Percentiles rank a stretch among this genome's conserved stretches.
Conservation (phyloP, 2,329 filamentous ascomycete species). For the Penicillium sp. region DNA sequence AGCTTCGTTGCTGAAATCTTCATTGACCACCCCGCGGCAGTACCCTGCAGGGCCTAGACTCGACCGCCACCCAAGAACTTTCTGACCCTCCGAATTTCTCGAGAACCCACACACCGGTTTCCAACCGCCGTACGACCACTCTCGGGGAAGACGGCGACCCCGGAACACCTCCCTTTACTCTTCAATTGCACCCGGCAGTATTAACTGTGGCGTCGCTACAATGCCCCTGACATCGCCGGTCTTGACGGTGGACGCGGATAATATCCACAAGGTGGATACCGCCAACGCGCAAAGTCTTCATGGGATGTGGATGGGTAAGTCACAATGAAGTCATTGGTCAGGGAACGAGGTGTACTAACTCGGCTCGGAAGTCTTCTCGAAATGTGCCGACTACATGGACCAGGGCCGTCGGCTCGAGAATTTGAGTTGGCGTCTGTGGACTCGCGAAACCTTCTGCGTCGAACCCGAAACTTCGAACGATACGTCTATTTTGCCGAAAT, state of each 20-base stretch:
- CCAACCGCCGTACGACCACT: conserved; percentile 40
- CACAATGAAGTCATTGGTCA: not conserved
- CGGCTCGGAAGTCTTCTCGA: conserved; percentile 65
- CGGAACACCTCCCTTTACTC: conserved; percentile 25
- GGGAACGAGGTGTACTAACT: not conserved
- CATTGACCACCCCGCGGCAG: conserved; percentile 19
- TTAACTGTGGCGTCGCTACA: conserved; percentile 28
- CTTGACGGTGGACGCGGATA: conserved; percentile 81
- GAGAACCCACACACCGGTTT: conserved; percentile 18
- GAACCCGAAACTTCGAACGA: conserved; percentile 54
- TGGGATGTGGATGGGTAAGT: conserved; percentile 93
- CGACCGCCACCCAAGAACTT: conserved; percentile 6
- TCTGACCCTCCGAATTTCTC: conserved; percentile 11
- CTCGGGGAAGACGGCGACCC: conserved; percentile 42
- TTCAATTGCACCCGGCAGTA: conserved; percentile 5
- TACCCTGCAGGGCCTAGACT: conserved; percentile 14
- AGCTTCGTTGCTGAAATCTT: conserved; percentile 15
- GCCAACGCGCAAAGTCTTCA: conserved; percentile 87
- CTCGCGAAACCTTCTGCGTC: conserved; percentile 85
- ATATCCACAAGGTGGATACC: conserved; percentile 92
- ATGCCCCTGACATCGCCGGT: conserved; percentile 91
- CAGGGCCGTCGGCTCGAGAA: conserved; percentile 91
- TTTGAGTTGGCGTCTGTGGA: conserved; percentile 93
- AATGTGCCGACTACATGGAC: conserved; percentile 88
- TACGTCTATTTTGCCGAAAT: conserved; percentile 46